Evolutionary conservation across 768 basidiomycete species (phyloP).

Genomic region (Ramaria sp.): DNA sequence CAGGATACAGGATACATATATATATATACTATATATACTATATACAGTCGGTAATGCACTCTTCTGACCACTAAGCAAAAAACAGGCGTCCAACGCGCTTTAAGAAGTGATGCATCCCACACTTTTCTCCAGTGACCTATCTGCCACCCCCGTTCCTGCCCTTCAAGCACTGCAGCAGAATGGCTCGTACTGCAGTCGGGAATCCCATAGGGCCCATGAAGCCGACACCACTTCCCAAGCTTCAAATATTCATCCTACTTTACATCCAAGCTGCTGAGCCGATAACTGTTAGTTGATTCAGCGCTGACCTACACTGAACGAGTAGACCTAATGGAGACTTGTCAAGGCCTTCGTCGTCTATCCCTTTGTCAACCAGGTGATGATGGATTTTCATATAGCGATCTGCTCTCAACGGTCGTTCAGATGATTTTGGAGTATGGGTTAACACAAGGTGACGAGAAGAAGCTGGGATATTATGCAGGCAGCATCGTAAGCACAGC

Average conservation of each 20-base stretch:
- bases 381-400: not conserved
- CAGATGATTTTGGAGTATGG: not conserved
- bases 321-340: not conserved
- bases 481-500: not conserved
- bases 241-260: slow-evolving; percentile 6
- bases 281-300: too few species aligned
- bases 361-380: slow-evolving; percentile 9
- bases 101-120: too few species aligned
- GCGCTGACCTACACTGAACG: not conserved
- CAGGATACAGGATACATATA: too few species aligned
- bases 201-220: too few species aligned
- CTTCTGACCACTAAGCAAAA: too few species aligned
- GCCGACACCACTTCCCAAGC: slow-evolving; percentile 4
- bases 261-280: slow-evolving; percentile 7
- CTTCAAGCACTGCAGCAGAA: too few species aligned
- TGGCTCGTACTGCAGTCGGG: too few species aligned
- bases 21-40: too few species aligned
- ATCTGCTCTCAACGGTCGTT: not conserved
- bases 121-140: too few species aligned
- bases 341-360: slow-evolving; percentile 4
- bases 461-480: not conserved
- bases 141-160: too few species aligned
- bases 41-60: too few species aligned
- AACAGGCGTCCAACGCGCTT: too few species aligned
- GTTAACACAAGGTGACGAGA: not conserved